Evolutionary conservation across 768 basidiomycete species (phyloP).

Genomic region (Mycena amicta): DNA sequence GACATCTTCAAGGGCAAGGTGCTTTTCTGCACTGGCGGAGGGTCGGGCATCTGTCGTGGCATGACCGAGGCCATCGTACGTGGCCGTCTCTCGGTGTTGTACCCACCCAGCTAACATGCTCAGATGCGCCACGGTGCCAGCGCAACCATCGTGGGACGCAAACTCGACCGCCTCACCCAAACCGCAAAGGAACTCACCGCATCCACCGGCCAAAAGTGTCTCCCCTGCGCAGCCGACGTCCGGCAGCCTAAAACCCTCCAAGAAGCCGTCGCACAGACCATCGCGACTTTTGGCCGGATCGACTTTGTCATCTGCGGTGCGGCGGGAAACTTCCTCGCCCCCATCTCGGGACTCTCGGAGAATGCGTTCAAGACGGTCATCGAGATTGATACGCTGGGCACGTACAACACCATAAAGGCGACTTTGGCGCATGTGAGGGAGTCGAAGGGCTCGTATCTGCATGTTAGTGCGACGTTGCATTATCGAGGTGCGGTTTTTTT

Average conservation of each 20-base stretch:
- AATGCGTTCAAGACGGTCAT: conserved; percentile 92
- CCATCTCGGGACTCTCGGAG: conserved; percentile 80
- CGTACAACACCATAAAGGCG: conserved; percentile 93
- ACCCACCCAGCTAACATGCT: not conserved
- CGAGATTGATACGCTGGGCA: conserved; percentile 92
- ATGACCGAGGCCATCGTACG: conserved; percentile 85
- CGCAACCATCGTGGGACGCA: conserved; percentile 84
- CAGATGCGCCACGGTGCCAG: conserved; percentile 85
- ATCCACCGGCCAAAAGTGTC: conserved; percentile 69
- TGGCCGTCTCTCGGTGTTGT: conserved; percentile 6
- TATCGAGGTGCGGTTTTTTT: conserved; percentile 58
- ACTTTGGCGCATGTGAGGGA: conserved; percentile 75
- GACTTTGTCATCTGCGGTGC: conserved; percentile 98
- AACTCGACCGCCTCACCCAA: conserved; percentile 69
- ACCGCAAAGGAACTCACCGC: conserved; percentile 72
- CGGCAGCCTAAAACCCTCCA: conserved; percentile 71
- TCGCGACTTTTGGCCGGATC: conserved; percentile 80
- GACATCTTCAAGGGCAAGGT: conserved; percentile 92
- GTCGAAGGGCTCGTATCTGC: conserved; percentile 80
- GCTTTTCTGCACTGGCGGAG: conserved; percentile 88
- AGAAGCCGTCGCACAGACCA: conserved; percentile 73
- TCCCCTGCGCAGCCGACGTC: conserved; percentile 82
- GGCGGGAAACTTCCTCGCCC: conserved; percentile 94
- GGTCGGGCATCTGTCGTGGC: conserved; percentile 88
- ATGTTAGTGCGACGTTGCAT: conserved; percentile 89